Conservation (phyloP, 192 early-diverging fungal genomes). For the Phlyctochytrium arcticum region DNA sequence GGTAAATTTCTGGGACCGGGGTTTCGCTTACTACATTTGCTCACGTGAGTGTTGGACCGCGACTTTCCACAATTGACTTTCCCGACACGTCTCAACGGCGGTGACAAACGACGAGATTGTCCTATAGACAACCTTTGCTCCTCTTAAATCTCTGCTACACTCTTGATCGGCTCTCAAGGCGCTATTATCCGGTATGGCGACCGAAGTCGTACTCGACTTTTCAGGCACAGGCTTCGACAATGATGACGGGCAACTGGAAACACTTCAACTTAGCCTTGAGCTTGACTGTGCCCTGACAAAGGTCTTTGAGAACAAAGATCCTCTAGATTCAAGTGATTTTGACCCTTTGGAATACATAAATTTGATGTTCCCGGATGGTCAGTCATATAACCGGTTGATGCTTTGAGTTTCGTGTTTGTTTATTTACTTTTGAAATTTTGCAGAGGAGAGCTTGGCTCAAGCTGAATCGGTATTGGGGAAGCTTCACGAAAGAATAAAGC, state of each 20-base stretch:
- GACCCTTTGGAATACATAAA: constrained; percentile 76
- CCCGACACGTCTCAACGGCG: too few species aligned
- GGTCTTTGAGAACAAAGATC: constrained; percentile 56
- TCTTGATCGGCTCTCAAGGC: too few species aligned
- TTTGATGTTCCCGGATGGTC: constrained; percentile 57
- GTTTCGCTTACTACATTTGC: too few species aligned
- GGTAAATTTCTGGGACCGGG: too few species aligned
- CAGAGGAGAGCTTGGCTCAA: constrained; percentile 60
- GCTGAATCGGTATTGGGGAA: constrained; percentile 64
- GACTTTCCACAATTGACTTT: too few species aligned
- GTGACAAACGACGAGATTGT: too few species aligned
- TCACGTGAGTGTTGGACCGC: too few species aligned
- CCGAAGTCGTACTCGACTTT: too few species aligned
- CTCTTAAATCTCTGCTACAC: too few species aligned
- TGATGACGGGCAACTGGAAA: constrained; percentile 9
- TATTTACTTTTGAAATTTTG: background rate
- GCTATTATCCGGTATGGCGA: too few species aligned
- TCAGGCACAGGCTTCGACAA: too few species aligned
- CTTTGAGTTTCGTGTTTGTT: background rate
- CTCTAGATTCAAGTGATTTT: constrained; percentile 67
- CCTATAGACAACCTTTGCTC: too few species aligned
- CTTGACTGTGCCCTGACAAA: constrained; percentile 53
- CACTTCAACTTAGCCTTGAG: constrained; percentile 30
- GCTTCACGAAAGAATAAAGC: constrained; percentile 53
- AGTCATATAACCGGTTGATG: background rate